Conservation (phyloP, 192 early-diverging fungal species). For the Coemansia sp. region DNA sequence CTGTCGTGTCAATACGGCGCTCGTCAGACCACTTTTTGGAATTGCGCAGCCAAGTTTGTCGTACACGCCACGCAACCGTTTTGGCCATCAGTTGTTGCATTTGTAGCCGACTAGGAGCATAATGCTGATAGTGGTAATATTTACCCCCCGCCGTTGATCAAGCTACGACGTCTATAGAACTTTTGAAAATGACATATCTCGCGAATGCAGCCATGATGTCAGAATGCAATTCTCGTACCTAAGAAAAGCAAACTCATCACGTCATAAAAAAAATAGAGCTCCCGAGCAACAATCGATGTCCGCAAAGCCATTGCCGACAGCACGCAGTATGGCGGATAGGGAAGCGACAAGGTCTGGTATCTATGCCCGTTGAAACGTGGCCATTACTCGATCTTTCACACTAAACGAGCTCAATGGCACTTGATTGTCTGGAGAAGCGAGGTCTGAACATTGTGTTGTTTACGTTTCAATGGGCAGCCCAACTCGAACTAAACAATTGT, state of each 20-base stretch:
- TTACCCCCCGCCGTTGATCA: not conserved
- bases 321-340: not conserved
- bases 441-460: slow-evolving; percentile 3
- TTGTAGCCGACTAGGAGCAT: not conserved
- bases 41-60: not conserved
- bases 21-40: slow-evolving; percentile 1
- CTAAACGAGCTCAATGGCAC: not conserved
- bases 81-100: not conserved
- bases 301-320: not conserved
- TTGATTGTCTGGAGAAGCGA: not conserved
- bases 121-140: not conserved
- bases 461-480: not conserved
- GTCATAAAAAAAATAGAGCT: not conserved
- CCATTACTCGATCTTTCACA: not conserved
- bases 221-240: not conserved
- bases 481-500: slow-evolving; percentile 1
- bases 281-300: not conserved
- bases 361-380: not conserved
- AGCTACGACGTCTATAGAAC: not conserved
- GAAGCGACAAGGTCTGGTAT: not conserved
- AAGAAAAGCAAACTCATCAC: not conserved
- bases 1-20: not conserved
- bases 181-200: not conserved
- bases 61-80: not conserved
- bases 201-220: not conserved